These are phyloP conservation scores for Malassezia equina DNA, from an alignment of 1,284 basidiomycete genomes.

Conservation along the genomic window DNA sequence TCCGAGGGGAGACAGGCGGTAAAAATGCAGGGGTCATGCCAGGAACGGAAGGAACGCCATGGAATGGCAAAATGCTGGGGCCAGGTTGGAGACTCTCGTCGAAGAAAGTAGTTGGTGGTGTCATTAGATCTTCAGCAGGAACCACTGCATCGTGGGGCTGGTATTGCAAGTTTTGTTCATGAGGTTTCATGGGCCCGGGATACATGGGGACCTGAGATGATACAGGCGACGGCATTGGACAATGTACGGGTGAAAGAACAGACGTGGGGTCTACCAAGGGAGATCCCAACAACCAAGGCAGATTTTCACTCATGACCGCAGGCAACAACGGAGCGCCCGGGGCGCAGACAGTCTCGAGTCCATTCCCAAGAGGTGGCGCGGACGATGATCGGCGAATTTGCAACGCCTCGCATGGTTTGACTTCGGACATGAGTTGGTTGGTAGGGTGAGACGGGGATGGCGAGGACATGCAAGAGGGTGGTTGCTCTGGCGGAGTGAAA, in stretches of 20 bases:
- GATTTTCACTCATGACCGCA: not conserved
- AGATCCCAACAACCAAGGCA: not conserved
- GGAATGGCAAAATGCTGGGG: not conserved
- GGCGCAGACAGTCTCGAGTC: not conserved
- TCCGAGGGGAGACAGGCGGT: not conserved
- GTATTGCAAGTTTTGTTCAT: not conserved
- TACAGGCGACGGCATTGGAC: not conserved
- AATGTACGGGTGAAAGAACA: not conserved
- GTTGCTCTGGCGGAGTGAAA: not conserved
- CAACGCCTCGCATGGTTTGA: not conserved
- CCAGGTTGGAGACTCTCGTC: not conserved
- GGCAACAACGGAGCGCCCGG: not conserved
- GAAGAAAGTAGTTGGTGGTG: not conserved
- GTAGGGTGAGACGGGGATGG: not conserved
- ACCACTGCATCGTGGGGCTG: not conserved
- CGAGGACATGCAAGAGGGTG: not conserved
- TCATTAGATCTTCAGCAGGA: not conserved
- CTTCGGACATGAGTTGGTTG: not conserved
- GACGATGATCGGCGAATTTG: not conserved
- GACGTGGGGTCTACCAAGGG: not conserved
- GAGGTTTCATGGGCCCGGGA: not conserved
- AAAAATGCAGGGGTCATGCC: not conserved
- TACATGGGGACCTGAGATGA: not conserved
- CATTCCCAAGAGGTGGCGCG: not conserved
- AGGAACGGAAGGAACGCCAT: not conserved